Evolutionary conservation across 2,329 filamentous ascomycete species (phyloP).

Genomic region (Falciphora oryzae): DNA sequence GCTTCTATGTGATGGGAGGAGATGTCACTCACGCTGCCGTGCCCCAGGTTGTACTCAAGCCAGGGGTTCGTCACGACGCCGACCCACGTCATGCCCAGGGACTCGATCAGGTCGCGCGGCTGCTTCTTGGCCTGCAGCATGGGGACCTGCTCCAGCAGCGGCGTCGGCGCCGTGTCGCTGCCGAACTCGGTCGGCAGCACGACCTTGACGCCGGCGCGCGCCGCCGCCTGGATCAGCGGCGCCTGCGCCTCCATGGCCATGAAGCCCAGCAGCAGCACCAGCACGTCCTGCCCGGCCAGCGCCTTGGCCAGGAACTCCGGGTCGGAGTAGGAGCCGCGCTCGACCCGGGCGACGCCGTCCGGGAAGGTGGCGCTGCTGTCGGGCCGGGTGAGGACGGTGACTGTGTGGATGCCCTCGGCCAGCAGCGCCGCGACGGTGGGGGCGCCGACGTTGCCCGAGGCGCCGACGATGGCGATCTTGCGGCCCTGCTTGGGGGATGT

Average conservation of each 20-base stretch:
- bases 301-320: conserved; percentile 18
- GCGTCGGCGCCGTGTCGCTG: conserved; percentile 17
- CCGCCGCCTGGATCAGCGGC: conserved; percentile 37
- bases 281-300: conserved; percentile 16
- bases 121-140: conserved; percentile 3
- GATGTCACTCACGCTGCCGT: conserved; percentile 9
- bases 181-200: conserved; percentile 38
- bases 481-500: conserved; percentile 12
- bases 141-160: conserved; percentile 20
- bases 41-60: conserved; percentile 45
- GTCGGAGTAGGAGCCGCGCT: conserved; percentile 26
- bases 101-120: conserved; percentile 24
- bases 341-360: conserved; percentile 31
- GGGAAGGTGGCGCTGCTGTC: conserved; percentile 36
- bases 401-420: conserved; percentile 36
- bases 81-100: conserved; percentile 28
- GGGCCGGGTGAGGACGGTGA: conserved; percentile 44
- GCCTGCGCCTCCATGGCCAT: conserved; percentile 30
- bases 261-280: conserved; percentile 10
- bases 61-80: conserved; percentile 39
- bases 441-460: conserved; percentile 32
- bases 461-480: conserved; percentile 25
- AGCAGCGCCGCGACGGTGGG: conserved; percentile 33
- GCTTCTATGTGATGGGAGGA: too few relatives aligned
- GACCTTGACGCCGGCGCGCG: conserved; percentile 36